Conservation (phyloP, 352 stramenopile species). For the Halophytophthora polymorphica region DNA sequence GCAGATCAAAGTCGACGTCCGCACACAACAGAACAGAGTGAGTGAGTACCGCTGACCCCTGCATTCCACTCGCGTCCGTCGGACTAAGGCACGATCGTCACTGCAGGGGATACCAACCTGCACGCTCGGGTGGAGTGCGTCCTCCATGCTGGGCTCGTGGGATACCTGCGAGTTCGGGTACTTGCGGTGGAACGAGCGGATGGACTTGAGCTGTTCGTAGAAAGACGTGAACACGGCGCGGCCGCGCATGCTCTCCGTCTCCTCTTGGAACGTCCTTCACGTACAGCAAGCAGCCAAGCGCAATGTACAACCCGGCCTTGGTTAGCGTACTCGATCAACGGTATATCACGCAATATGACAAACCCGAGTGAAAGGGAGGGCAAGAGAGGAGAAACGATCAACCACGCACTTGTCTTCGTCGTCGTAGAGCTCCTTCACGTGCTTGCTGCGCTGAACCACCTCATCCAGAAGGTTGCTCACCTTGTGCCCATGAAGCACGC, state of each 20-base stretch:
- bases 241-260: slow-evolving; percentile 76
- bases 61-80: too few species aligned
- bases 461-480: slow-evolving; percentile 78
- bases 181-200: slow-evolving; percentile 82
- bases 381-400: background rate
- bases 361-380: background rate
- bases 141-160: slow-evolving; percentile 62
- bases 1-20: background rate
- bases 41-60: too few species aligned
- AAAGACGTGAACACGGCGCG: slow-evolving; percentile 85
- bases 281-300: background rate
- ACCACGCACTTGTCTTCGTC: slow-evolving; percentile 72
- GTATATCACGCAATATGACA: background rate
- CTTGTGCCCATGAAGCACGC: slow-evolving; percentile 81
- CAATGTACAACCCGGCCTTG: background rate
- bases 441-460: slow-evolving; percentile 61
- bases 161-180: slow-evolving; percentile 69
- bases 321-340: background rate
- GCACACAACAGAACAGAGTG: background rate
- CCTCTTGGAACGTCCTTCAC: slow-evolving; percentile 65
- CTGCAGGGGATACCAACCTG: slow-evolving; percentile 22
- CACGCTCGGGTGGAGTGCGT: slow-evolving; percentile 60
- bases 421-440: slow-evolving; percentile 78
- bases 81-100: background rate
- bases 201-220: slow-evolving; percentile 85